phyloP scores from a whole-genome alignment of 2,329 filamentous ascomycete species.

The Thelonectria olida region DNA sequence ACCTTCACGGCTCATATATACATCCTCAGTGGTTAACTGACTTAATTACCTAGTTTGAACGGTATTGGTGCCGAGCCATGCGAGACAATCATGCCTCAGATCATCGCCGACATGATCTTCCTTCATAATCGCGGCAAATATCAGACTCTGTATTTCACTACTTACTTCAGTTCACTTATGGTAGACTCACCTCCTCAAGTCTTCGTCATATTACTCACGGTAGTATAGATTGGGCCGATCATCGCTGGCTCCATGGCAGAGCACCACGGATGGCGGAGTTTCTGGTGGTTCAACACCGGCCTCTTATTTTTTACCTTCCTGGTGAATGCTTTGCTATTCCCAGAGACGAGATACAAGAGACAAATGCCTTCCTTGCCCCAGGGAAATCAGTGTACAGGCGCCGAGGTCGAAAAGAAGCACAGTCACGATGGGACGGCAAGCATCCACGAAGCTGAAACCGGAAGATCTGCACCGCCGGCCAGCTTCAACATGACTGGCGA shows the following conservation, averaged over 20 bases:
- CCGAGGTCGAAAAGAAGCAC: conserved; percentile 3
- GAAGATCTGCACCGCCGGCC: background rate
- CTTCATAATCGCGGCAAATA: conserved; percentile 18
- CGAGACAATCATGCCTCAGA: conserved; percentile 17
- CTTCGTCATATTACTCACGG: background rate
- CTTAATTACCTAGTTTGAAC: conserved; percentile 1
- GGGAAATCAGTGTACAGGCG: background rate
- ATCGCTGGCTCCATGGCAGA: conserved; percentile 18
- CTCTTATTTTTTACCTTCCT: conserved; percentile 13
- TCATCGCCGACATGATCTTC: conserved; percentile 22
- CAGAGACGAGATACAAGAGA: conserved; percentile 9
- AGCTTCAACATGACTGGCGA: background rate
- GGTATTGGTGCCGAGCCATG: conserved; percentile 15
- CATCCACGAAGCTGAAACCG: conserved; percentile 2
- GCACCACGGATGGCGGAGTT: conserved; percentile 14
- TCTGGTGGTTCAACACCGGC: conserved; percentile 19
- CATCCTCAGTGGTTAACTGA: background rate
- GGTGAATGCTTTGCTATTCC: conserved; percentile 4
- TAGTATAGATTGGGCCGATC: conserved; percentile 10
- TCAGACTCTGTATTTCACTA: conserved; percentile 11
- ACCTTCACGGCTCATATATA: background rate
- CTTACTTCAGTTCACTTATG: conserved; percentile 15
- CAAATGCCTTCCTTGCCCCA: background rate
- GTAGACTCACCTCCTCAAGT: background rate
- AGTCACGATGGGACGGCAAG: conserved; percentile 10